phyloP scores from a whole-genome alignment of 2,329 filamentous ascomycete species.

The Colletotrichum musae region DNA sequence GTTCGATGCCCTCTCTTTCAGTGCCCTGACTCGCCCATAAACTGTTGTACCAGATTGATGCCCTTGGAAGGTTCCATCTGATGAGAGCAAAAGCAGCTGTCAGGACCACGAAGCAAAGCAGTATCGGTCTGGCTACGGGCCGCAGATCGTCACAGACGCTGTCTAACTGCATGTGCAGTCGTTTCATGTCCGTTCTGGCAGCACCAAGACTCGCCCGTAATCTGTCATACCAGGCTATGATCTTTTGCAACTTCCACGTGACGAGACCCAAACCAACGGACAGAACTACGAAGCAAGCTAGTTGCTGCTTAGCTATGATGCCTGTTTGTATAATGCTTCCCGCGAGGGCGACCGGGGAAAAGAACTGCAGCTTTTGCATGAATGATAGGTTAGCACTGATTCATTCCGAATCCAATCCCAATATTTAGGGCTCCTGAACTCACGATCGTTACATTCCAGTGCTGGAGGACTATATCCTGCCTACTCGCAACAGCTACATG shows the following conservation, averaged over 20 bases:
- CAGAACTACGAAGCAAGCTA: not conserved
- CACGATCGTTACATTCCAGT: not conserved
- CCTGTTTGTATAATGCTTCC: not conserved
- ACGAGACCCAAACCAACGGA: not conserved
- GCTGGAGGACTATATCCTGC: not conserved
- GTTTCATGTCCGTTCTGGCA: no score
- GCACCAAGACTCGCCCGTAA: not conserved
- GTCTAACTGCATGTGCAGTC: no score
- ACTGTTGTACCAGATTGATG: not conserved
- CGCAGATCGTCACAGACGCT: no score
- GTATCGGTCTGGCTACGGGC: no score
- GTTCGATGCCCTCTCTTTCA: no score
- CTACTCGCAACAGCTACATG: not conserved
- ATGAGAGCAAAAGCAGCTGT: not conserved
- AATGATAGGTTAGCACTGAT: no score
- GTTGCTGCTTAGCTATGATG: not conserved
- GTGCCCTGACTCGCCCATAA: not conserved
- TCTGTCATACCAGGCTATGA: not conserved
- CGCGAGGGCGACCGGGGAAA: not conserved
- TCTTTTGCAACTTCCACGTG: not conserved
- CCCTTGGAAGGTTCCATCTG: not conserved
- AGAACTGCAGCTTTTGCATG: not conserved
- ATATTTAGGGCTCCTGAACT: not conserved
- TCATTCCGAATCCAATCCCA: no score
- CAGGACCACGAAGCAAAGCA: not conserved